Evolutionary conservation across 768 basidiomycete species (phyloP), one percentile per base, ranked within the genome.

Genomic region (Lactarius hatsudake): DNA sequence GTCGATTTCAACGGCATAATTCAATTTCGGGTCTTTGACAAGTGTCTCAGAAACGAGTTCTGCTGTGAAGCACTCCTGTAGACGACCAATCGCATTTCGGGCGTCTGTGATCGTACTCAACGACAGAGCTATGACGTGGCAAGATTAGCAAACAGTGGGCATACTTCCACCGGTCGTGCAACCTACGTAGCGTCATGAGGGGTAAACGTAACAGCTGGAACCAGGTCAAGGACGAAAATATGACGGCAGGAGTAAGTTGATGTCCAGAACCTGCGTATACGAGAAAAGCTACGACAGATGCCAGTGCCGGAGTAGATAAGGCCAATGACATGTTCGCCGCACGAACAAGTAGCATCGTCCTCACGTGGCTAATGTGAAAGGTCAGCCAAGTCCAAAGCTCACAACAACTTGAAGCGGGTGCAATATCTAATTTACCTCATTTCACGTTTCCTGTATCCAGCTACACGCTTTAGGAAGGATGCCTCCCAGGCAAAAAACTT

Each of bases 401-500:
- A 45, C 15, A 15, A 2, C 10, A 28, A n/a, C n/a, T n/a, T 0
- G 5, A n/a, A 48, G 18, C 18, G 34, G 18, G 45, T 45, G 30
- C 9, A 23, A 55, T 20, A 9, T 3, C 43, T 4, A 69, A 74
- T 62, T 42, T 20, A 84, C 83, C 72, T 75, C 77, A 94, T 86
- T 76, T 96, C 95, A 59, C 83, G 82, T 59, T 78, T 79, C 61
- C 96, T 82, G 72, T 90, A 90, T 51, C 83, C 84, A 34, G 83
- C 82, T 32, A 97, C 83, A 55, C 89, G 86, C 18, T 85, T 79
- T 28, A 96, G 81, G 76, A 93, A 96, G 0, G 95, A 92, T 2
- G 77, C 72, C 73, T 94, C 93, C 93, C 93, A 95, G 7, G 90
- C 87, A 76, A 96, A 96, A 75, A 89, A 89, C 76, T 97, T 97